A percentile compares a stretch with the other conserved stretches of the same genome.
Conservation (phyloP, 495 filamentous ascomycete species). For the Trichoderma reesei region DNA sequence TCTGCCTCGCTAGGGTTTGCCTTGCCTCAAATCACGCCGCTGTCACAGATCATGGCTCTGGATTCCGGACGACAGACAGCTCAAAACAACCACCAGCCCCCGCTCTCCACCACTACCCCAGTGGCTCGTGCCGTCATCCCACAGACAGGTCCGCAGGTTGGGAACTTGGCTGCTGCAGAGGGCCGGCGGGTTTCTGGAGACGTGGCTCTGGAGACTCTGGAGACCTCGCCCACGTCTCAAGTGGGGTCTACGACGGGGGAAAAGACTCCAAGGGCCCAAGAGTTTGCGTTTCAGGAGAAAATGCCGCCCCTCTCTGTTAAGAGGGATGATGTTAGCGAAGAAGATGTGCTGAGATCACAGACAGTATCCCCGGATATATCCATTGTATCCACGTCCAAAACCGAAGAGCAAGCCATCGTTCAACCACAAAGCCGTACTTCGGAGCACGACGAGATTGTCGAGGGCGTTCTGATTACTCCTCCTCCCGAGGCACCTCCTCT, state of each 20-base stretch:
- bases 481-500: not conserved
- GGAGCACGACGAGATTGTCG: not conserved
- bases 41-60: not conserved
- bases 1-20: not conserved
- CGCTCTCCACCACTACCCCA: too few species aligned
- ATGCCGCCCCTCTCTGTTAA: not conserved
- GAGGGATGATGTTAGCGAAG: not conserved
- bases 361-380: constrained; percentile 1
- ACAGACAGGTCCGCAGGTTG: not conserved
- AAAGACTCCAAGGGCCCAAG: not conserved
- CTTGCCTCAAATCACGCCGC: not conserved
- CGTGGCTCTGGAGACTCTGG: not conserved
- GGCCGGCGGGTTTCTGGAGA: not conserved
- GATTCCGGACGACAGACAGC: not conserved
- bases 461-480: not conserved
- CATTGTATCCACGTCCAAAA: not conserved
- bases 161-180: not conserved
- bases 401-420: not conserved
- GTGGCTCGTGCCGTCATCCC: too few species aligned
- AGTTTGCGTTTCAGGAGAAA: not conserved
- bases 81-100: too few species aligned
- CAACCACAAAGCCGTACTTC: not conserved
- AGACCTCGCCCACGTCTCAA: not conserved
- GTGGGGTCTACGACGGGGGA: not conserved
- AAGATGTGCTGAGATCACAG: not conserved